Percentiles rank a stretch among this genome's conserved stretches.
Conservation (phyloP, 2,329 filamentous ascomycete species). For the Aspergillus eucalypticola region DNA sequence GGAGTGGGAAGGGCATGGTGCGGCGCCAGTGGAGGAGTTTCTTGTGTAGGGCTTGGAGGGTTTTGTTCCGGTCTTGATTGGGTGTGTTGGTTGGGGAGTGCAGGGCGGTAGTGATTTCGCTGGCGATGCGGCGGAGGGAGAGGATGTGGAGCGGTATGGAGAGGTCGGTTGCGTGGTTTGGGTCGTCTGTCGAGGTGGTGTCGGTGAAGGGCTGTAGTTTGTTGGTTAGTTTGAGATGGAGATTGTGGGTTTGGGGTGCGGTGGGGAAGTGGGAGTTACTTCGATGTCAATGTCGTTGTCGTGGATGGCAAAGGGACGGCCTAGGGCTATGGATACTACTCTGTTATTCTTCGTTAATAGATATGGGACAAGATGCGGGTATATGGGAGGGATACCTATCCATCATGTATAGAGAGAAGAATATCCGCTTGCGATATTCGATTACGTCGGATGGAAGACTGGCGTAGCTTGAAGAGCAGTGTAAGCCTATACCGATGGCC, state of each 20-base stretch:
- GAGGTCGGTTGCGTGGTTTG: conserved; percentile 39
- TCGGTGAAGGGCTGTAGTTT: conserved; percentile 39
- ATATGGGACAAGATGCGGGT: background rate
- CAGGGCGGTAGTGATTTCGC: conserved; percentile 43
- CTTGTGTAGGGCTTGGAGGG: conserved; percentile 40
- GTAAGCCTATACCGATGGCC: conserved; percentile 48
- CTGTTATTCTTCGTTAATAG: conserved; percentile 22
- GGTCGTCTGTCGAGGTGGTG: conserved; percentile 30
- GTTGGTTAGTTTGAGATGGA: background rate
- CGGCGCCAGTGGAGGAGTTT: conserved; percentile 49
- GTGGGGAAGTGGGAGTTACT: conserved; percentile 20
- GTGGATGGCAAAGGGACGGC: conserved; percentile 49
- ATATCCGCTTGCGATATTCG: conserved; percentile 46
- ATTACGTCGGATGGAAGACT: conserved; percentile 33
- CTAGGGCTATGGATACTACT: conserved; percentile 48
- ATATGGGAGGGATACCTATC: conserved; percentile 32
- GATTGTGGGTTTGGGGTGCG: no score
- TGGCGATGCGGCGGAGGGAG: conserved; percentile 43
- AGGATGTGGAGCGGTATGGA: conserved; percentile 48
- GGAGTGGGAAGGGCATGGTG: conserved; percentile 48
- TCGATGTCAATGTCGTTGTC: conserved; percentile 50
- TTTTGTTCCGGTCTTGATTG: conserved; percentile 32
- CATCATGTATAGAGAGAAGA: conserved; percentile 55
- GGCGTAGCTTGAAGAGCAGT: conserved; percentile 40
- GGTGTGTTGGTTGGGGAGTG: conserved; percentile 30